Evolutionary conservation across 495 filamentous ascomycete species (phyloP), one percentile per base, ranked within the genome.

Genomic region (Tetracladium setigerum): DNA sequence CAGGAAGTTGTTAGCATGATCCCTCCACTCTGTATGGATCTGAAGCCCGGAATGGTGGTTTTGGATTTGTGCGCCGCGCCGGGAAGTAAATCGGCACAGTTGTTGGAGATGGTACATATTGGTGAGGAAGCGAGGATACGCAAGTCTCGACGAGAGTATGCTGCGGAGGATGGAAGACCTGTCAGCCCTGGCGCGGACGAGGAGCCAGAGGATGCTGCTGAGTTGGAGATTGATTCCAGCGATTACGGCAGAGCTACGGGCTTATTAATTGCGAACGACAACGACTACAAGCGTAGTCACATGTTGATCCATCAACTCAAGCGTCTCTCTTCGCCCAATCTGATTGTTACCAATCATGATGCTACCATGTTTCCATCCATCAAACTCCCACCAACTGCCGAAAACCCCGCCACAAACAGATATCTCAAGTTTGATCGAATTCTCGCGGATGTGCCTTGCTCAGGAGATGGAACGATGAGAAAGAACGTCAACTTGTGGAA

Each of bases 1-100:
- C 92, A 98, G 66, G 92, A 98, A 68, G 80, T 91, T 16, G 92
- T 98, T 50, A 94, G 87, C 72, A 98, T 98, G 92, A 95, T 98
- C 52, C 92, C 92, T 18, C 94, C 94, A 17, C 79, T 97, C 41
- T 69, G 97, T 48, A 86, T 97, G 76, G 91, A 95, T 59, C 66
- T 95, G 24, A 77, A 78, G 43, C 89, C 94, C 15, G 87, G 89
- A 31, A 95, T 96, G 86, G 79, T 79, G 8, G 89, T 95, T 10
- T 67, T 98, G 58, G 92, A 98, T 64, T 78, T 98, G 72, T 98
- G 92, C 65, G 92, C 92, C 48, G 92, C 92, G 0, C 92, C 92
- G 5, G 92, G 92, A 16, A 95, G 89, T 70, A 98, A 98, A 73
- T 86, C 90, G 13, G 87, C 89, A 17, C 92, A 98, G 69, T 65